phyloP scores from a whole-genome alignment of 148 eudicot species.

The Cornus florida region DNA sequence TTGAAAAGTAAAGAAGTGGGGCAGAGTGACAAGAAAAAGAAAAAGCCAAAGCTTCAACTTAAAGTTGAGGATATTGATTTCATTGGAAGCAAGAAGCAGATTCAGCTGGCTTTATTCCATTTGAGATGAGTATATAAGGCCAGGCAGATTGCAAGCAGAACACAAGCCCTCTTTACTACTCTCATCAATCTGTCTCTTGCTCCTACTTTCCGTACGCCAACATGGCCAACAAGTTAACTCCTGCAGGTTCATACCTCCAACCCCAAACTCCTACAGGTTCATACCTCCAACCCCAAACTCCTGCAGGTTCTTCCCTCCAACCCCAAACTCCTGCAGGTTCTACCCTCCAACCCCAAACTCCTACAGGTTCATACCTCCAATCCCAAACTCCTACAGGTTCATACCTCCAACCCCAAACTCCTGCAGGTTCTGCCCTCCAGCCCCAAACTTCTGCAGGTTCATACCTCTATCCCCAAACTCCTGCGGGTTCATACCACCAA shows the following conservation, averaged over 20 bases:
- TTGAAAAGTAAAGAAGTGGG: not conserved
- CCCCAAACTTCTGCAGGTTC: no score
- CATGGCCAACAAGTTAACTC: not conserved
- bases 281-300: no score
- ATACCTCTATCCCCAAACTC: no score
- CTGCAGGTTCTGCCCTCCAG: no score
- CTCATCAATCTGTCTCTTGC: no score
- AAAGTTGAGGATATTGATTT: not conserved
- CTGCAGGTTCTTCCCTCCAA: no score
- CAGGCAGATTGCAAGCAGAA: conserved; percentile 2
- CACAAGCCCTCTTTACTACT: not conserved
- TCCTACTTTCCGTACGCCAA: not conserved
- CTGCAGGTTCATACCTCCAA: not conserved
- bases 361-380: no score
- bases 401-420: no score
- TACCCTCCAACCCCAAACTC: not conserved
- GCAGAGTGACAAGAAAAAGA: not conserved
- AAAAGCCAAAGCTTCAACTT: not conserved
- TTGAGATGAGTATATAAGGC: conserved; percentile 1
- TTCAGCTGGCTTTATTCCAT: conserved; percentile 5
- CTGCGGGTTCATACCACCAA: no score
- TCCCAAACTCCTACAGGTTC: no score
- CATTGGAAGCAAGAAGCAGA: conserved; percentile 17
- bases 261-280: no score
- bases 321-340: no score